Percentiles rank a stretch among this genome's conserved stretches.
These are phyloP conservation scores for Debaryomyces coudertii DNA, from an alignment of 1,139 yeast genomes.

Conservation along the genomic window DNA sequence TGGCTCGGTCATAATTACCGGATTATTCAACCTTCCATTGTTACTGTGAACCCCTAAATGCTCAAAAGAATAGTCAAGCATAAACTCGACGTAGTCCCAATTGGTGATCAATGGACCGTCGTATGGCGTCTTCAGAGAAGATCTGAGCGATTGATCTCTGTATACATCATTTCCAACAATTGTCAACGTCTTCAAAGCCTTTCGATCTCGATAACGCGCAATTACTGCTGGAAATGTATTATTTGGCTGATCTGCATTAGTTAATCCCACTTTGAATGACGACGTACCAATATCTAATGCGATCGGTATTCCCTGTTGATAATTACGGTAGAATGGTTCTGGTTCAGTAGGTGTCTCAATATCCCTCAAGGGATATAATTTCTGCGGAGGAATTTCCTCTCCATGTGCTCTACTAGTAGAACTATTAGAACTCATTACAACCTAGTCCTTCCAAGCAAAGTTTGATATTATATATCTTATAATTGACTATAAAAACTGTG, in stretches of 20 bases:
- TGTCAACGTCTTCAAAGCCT: conserved; percentile 62
- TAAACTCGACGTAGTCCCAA: conserved; percentile 88
- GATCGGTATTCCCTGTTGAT: conserved; percentile 65
- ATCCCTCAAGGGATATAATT: conserved; percentile 55
- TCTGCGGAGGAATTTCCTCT: conserved; percentile 49
- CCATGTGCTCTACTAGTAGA: conserved; percentile 21
- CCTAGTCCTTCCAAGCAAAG: background rate
- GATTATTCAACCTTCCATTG: conserved; percentile 65
- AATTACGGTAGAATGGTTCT: conserved; percentile 59
- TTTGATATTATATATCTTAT: background rate
- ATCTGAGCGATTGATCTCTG: conserved; percentile 67
- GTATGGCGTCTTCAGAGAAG: conserved; percentile 76
- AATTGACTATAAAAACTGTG: background rate
- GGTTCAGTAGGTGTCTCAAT: conserved; percentile 33
- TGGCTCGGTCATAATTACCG: conserved; percentile 80
- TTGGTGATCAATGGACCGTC: conserved; percentile 87
- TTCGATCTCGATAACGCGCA: conserved; percentile 79
- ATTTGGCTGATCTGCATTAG: conserved; percentile 55
- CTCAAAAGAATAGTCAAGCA: conserved; percentile 81
- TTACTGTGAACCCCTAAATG: conserved; percentile 69
- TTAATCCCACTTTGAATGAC: conserved; percentile 72
- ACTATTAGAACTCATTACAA: conserved; percentile 16
- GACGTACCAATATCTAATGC: conserved; percentile 82
- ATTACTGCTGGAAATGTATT: conserved; percentile 70
- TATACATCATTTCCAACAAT: conserved; percentile 83